Evolutionary conservation across 176 grass and related monocot genomes (phyloP).

Genomic region (Rhynchospora breviuscula): DNA sequence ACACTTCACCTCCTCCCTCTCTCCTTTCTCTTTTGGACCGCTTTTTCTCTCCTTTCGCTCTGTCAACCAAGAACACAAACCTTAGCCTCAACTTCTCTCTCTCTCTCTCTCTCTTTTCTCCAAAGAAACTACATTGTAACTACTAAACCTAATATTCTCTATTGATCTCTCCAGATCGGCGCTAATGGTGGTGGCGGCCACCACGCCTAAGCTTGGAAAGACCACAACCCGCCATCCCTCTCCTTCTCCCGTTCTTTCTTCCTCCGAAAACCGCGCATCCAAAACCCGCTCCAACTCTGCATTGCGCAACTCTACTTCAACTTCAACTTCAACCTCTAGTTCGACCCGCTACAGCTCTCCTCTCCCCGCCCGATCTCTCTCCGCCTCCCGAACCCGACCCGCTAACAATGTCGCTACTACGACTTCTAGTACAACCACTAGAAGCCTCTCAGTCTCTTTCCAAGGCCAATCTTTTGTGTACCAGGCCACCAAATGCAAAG

Average conservation of each 20-base stretch:
- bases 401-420: constrained; percentile 26
- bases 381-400: constrained; percentile 50
- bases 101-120: constrained; percentile 15
- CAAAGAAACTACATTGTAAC: not conserved
- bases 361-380: constrained; percentile 54
- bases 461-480: constrained; percentile 91
- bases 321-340: constrained; percentile 49
- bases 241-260: constrained; percentile 21
- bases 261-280: constrained; percentile 35
- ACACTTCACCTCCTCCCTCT: constrained; percentile 23
- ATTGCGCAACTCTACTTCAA: constrained; percentile 49
- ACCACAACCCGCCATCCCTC: constrained; percentile 27
- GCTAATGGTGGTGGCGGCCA: constrained; percentile 54
- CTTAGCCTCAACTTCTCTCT: constrained; percentile 20
- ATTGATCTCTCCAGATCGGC: constrained; percentile 37
- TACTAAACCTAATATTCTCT: constrained; percentile 26
- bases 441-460: constrained; percentile 96
- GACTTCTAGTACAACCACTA: constrained; percentile 51
- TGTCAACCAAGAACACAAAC: not conserved
- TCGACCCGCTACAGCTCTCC: constrained; percentile 61
- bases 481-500: constrained; percentile 67
- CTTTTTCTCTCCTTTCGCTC: constrained; percentile 44
- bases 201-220: constrained; percentile 50
- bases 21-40: not conserved
- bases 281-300: constrained; percentile 42